Evolutionary conservation across 495 filamentous ascomycete genomes (phyloP).

Genomic region (Talaromyces adpressus): DNA sequence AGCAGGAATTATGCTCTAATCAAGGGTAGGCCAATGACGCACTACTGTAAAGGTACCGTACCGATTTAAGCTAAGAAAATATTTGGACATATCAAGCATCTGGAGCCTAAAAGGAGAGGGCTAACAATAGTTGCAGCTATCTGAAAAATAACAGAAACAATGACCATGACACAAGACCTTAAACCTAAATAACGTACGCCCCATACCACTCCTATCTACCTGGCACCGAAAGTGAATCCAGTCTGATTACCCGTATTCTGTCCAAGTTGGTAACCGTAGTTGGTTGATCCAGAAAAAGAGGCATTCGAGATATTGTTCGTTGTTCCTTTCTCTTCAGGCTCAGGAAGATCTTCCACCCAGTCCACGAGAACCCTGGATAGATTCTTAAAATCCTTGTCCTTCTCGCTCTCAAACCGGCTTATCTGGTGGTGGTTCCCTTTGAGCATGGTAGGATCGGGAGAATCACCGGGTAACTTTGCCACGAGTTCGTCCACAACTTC

Average conservation of each 20-base stretch:
- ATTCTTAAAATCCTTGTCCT: conserved; percentile 7
- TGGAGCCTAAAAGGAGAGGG: no score
- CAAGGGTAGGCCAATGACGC: no score
- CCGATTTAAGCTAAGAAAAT: no score
- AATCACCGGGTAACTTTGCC: conserved; percentile 1
- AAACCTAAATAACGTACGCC: not conserved
- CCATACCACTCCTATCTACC: not conserved
- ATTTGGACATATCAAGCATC: no score
- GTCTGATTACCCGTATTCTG: conserved; percentile 6
- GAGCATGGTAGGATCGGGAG: not conserved
- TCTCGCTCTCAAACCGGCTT: conserved; percentile 1
- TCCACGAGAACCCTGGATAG: not conserved
- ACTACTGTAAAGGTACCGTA: no score
- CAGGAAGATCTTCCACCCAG: conserved; percentile 1
- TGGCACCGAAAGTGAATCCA: conserved; percentile 4
- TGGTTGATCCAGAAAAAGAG: conserved; percentile 2
- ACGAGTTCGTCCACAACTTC: not conserved
- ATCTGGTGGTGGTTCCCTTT: not conserved
- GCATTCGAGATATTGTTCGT: conserved; percentile 9
- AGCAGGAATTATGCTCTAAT: no score
- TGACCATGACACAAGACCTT: not conserved
- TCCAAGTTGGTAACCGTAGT: conserved; percentile 6
- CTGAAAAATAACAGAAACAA: no score
- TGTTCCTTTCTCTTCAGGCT: conserved; percentile 1
- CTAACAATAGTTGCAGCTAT: no score